Percentiles rank a stretch among this genome's conserved stretches.
phyloP scores from a whole-genome alignment of 352 stramenopile species.

The Albugo candida region DNA sequence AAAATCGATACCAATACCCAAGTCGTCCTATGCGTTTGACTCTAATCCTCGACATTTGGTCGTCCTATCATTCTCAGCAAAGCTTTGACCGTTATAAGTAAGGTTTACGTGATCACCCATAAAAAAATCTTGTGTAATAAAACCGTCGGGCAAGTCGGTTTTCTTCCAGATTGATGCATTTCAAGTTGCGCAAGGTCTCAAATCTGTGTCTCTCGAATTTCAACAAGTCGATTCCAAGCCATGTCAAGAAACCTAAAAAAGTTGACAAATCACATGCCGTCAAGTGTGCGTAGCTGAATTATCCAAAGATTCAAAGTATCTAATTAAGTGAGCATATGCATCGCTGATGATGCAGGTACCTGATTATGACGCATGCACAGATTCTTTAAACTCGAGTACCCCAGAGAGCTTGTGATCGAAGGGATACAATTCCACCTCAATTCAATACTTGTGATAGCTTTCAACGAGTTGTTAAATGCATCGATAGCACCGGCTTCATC shows the following conservation, averaged over 20 bases:
- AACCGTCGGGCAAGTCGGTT: constrained; percentile 48
- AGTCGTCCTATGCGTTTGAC: too few relatives aligned
- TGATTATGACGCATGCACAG: constrained; percentile 57
- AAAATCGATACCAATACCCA: too few relatives aligned
- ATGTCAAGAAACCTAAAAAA: constrained; percentile 22
- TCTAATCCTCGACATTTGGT: constrained; percentile 26
- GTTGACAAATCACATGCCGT: background rate
- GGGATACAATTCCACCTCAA: constrained; percentile 56
- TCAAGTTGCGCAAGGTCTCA: constrained; percentile 22
- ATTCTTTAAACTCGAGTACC: constrained; percentile 17
- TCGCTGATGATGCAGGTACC: constrained; percentile 19
- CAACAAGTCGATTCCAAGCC: constrained; percentile 38
- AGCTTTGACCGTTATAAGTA: constrained; percentile 33
- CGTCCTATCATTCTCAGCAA: constrained; percentile 49
- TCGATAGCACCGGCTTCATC: constrained; percentile 29
- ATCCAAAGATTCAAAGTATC: constrained; percentile 1
- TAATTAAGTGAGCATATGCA: constrained; percentile 13
- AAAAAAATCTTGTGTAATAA: constrained; percentile 62
- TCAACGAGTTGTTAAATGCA: constrained; percentile 26
- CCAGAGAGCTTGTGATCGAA: constrained; percentile 13
- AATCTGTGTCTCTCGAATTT: constrained; percentile 24
- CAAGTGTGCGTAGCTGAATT: background rate
- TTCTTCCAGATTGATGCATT: constrained; percentile 31
- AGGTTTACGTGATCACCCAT: constrained; percentile 40
- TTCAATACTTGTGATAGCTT: constrained; percentile 23